phyloP scores from a whole-genome alignment of 441 rosid species.

The Jatropha podagrica region DNA sequence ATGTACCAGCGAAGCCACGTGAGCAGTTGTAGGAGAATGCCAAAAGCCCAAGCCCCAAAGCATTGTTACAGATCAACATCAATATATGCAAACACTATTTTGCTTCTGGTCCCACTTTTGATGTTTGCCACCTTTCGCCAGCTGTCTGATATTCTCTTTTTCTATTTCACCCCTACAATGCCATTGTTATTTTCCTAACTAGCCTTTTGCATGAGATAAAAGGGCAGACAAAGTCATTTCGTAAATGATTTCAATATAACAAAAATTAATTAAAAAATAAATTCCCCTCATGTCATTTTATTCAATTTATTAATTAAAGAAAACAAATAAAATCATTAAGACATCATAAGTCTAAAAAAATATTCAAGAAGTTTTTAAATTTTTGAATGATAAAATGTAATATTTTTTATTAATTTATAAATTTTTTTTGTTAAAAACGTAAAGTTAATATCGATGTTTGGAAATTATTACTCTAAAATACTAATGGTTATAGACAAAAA shows the following conservation, averaged over 20 bases:
- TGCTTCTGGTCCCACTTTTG: slow-evolving; percentile 22
- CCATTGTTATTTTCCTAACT: neutral
- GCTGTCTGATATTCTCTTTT: slow-evolving; percentile 25
- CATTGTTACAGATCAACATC: slow-evolving; percentile 27
- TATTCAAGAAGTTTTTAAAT: too few relatives aligned
- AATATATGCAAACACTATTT: neutral
- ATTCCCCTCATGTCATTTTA: neutral
- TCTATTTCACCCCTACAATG: slow-evolving; percentile 17
- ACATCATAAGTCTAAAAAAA: too few relatives aligned
- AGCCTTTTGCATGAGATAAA: neutral
- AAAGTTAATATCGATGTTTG: too few relatives aligned
- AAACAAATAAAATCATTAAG: too few relatives aligned
- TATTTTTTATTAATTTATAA: too few relatives aligned
- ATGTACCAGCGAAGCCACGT: slow-evolving; percentile 44
- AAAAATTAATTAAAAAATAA: too few relatives aligned
- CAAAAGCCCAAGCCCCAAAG: slow-evolving; percentile 13
- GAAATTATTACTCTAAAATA: too few relatives aligned
- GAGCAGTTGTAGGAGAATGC: slow-evolving; percentile 14
- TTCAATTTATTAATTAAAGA: neutral
- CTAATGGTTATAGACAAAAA: too few relatives aligned
- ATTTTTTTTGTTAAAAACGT: too few relatives aligned
- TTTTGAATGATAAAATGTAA: too few relatives aligned
- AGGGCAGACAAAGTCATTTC: neutral
- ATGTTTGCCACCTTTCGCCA: slow-evolving; percentile 37
- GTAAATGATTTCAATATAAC: too few relatives aligned